Evolutionary conservation across 495 filamentous ascomycete genomes (phyloP).

Genomic region (Choiromyces venosus): DNA sequence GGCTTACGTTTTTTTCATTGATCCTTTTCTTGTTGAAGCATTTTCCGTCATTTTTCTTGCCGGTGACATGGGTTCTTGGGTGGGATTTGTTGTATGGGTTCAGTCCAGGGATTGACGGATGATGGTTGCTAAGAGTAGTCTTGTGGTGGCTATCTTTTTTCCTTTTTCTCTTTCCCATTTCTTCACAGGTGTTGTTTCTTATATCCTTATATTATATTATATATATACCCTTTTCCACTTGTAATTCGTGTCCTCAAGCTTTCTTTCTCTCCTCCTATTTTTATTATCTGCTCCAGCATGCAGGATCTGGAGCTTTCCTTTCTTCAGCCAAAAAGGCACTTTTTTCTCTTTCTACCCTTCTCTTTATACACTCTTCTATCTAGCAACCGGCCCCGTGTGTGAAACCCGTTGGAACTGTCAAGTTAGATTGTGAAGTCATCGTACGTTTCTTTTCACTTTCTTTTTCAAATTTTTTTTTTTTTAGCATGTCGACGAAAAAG

Average conservation of each 20-base stretch:
- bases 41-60: constrained; percentile 43
- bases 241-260: constrained; percentile 39
- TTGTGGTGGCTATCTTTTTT: constrained; percentile 38
- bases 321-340: not conserved
- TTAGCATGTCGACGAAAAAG: not conserved
- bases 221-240: constrained; percentile 35
- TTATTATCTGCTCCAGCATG: not conserved
- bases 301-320: not conserved
- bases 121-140: constrained; percentile 32
- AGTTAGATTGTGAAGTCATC: not conserved
- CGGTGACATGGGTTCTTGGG: constrained; percentile 45
- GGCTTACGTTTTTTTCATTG: constrained; percentile 49
- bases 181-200: constrained; percentile 28
- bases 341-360: not conserved
- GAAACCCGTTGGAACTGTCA: not conserved
- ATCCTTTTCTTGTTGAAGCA: constrained; percentile 43
- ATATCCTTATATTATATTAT: constrained; percentile 43
- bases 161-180: constrained; percentile 20
- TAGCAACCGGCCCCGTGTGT: not conserved
- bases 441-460: not conserved
- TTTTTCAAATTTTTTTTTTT: not conserved
- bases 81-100: constrained; percentile 43
- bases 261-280: not conserved
- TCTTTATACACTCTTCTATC: not conserved
- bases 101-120: constrained; percentile 37